Evolutionary conservation across 345 rosid species (phyloP), one percentile per base, ranked within the genome.

Genomic region (Populus davidiana): DNA sequence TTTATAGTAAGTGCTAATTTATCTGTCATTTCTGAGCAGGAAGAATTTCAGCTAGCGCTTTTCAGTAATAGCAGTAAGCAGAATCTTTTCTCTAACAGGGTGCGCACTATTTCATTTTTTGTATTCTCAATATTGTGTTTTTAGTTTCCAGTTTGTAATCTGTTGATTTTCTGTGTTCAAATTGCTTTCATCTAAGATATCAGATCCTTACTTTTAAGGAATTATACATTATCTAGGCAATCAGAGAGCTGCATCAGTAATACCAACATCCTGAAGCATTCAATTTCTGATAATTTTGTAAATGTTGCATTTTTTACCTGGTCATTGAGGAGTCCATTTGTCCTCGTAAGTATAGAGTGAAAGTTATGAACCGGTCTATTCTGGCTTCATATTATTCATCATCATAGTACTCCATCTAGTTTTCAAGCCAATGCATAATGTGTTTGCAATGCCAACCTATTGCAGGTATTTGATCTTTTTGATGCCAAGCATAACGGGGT

Each of bases 41-140:
- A 93, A 85, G 97, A 94, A 62, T 89, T 94, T 75, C 92, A 87
- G 73, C 86, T 93, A 69, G 98, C 97, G 41, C 90, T 94, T 49
- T 90, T 93, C 81, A 88, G 89, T 83, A 93, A 89, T 84, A 86
- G 86, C 80, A 90, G 87, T 69, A 81, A 69, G 83, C 88, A 65
- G 82, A 93, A 91, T 71, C 92, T 94, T 69, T 93, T 94, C 18
- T 91, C 97, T 5, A 95, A 94, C 88, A 90, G 94, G 92, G 98
- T 93, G 67, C 8, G 78, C 75, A 50, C 43, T 25, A 38, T 67
- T 67, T 13, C 8, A 10, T 41, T 49, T 71, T 6, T 68, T 41
- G 43, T 25, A 41, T 73, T 29, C 13, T 43, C 21, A 7, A 12
- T 70, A 56, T 54, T 70, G 29, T 4, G 39, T 44, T 76, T 23